Evolutionary conservation across 441 rosid species (phyloP).

Genomic region (Jatropha podagrica): DNA sequence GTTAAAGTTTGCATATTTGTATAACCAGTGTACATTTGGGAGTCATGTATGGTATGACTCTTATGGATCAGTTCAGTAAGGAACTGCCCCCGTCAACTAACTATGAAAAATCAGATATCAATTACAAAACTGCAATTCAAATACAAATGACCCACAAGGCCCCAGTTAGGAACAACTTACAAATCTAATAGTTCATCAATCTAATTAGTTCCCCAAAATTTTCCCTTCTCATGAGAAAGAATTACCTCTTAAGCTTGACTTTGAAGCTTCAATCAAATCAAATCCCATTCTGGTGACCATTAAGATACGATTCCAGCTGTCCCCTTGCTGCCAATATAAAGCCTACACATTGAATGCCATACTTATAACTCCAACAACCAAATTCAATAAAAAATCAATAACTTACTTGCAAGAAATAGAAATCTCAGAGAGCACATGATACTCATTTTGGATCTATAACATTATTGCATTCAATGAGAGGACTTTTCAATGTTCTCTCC

Average conservation of each 20-base stretch:
- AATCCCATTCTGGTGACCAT: conserved; percentile 46
- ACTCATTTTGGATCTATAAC: not conserved
- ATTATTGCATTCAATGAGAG: not conserved
- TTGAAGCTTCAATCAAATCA: conserved; percentile 27
- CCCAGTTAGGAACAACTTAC: not conserved
- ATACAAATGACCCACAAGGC: conserved; percentile 3
- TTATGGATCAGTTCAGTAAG: not conserved
- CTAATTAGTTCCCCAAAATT: not conserved
- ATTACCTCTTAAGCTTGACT: conserved; percentile 21
- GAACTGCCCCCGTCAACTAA: not conserved
- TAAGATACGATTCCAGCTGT: conserved; percentile 59
- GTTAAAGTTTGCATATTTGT: not conserved
- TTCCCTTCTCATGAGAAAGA: not conserved
- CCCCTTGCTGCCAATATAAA: conserved; percentile 77
- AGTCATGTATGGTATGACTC: not conserved
- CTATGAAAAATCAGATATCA: not conserved
- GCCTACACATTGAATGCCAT: conserved; percentile 43
- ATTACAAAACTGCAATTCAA: not conserved
- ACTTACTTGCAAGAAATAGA: not conserved
- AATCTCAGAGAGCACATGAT: not conserved
- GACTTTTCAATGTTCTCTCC: not conserved
- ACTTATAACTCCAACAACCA: not conserved
- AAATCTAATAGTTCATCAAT: not conserved
- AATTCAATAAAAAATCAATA: not conserved
- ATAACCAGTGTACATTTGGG: not conserved